These are phyloP conservation scores for Paecilomyces formosus DNA, from an alignment of 2,329 filamentous ascomycete species.

Conservation along the genomic window DNA sequence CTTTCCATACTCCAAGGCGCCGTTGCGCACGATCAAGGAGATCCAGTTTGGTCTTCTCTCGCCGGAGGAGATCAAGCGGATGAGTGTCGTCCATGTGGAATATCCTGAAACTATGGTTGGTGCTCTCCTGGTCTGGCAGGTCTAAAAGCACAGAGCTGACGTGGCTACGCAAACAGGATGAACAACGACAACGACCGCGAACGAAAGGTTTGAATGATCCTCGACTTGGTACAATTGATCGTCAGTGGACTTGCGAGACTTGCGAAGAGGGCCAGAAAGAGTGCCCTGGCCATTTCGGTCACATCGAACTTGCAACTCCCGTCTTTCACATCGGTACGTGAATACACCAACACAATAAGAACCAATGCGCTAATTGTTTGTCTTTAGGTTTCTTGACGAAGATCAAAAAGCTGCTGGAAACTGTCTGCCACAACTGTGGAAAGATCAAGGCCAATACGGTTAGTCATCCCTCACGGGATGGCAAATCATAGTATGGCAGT, in stretches of 20 bases:
- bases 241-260: conserved; percentile 90
- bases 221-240: conserved; percentile 90
- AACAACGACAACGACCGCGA: conserved; percentile 82
- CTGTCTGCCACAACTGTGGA: conserved; percentile 97
- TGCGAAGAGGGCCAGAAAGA: conserved; percentile 93
- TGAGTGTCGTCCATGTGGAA: conserved; percentile 93
- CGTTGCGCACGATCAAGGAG: conserved; percentile 95
- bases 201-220: conserved; percentile 92
- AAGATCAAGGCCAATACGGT: conserved; percentile 97
- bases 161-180: conserved; percentile 50
- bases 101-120: conserved; percentile 94
- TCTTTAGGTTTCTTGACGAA: conserved; percentile 86
- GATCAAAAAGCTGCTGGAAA: conserved; percentile 98
- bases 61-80: conserved; percentile 97
- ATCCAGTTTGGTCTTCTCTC: conserved; percentile 98
- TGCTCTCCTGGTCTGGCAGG: conserved; percentile 10
- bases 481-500: conserved; percentile 46
- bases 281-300: conserved; percentile 96
- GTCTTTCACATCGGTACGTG: conserved; percentile 73
- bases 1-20: conserved; percentile 87
- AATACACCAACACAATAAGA: background rate
- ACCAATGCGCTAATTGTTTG: conserved; percentile 17
- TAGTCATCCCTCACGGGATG: conserved; percentile 62
- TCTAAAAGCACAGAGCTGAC: conserved; percentile 12
- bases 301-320: conserved; percentile 94